Conservation (phyloP, 352 stramenopile genomes). For the Phytophthora constricta region DNA sequence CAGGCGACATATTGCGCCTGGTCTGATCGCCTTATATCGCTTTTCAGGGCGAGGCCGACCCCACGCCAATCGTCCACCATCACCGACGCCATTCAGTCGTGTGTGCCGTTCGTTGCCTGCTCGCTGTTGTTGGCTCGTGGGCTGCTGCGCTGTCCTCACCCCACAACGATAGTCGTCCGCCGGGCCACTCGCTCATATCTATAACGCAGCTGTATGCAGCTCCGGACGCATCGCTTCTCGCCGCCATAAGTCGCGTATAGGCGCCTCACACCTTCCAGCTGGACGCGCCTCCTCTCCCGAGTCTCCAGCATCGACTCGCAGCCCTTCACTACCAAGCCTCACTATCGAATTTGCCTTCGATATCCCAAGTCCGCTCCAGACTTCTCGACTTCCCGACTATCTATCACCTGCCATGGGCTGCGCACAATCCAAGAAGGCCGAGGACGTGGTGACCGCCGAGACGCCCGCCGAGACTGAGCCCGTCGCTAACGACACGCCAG, state of each 20-base stretch:
- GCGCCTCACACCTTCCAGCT: conserved; percentile 21
- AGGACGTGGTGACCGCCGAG: conserved; percentile 35
- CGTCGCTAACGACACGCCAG: conserved; percentile 1
- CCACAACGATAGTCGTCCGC: not conserved
- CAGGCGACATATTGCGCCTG: conserved; percentile 4
- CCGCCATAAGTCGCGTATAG: not conserved
- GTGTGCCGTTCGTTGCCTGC: not conserved
- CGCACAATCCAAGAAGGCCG: conserved; percentile 74
- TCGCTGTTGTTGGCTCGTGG: not conserved
- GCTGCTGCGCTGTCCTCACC: not conserved
- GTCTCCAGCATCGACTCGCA: not conserved
- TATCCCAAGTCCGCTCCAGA: conserved; percentile 29
- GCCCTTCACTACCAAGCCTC: conserved; percentile 1
- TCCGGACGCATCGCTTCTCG: not conserved
- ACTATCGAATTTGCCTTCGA: conserved; percentile 46
- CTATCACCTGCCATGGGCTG: conserved; percentile 64
- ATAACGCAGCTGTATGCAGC: not conserved
- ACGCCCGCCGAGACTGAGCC: conserved; percentile 21
- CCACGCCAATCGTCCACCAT: not conserved
- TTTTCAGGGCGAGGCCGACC: not conserved
- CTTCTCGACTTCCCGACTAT: conserved; percentile 12
- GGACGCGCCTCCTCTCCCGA: conserved; percentile 16
- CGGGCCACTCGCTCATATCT: not conserved
- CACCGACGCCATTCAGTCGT: not conserved
- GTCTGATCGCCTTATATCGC: not conserved